Evolutionary conservation across 179 eudicot genomes (phyloP), one percentile per base, ranked within the genome.

Genomic region (Beta macrorhiza): DNA sequence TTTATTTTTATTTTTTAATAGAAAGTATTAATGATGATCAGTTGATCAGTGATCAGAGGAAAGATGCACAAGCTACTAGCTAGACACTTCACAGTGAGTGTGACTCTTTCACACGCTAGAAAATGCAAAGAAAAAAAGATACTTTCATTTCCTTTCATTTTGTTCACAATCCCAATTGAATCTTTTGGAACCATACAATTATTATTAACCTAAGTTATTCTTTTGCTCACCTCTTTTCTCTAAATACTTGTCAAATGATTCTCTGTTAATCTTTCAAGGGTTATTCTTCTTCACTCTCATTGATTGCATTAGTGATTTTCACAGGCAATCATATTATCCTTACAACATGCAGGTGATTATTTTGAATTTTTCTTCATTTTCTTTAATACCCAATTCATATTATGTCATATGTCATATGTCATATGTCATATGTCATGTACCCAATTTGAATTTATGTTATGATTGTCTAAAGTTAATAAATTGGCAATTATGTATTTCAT

Each of bases 121-220:
- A 5, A 58, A 69, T 32, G 16, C 13, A 8, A 53, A 29, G 32
- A 29, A 56, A 42, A 45, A 68, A 78, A 79, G 19, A 79, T 59
- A 63, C 25, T 25, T 25, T 25, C 25, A 25, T 14, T 73, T 67
- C 80, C 80, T 80, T 80, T 81, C 81, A 84, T 57, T 80, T 81
- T 73, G 76, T 58, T 25, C 74, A 52, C 19, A 77, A 81, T 74
- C 75, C 53, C 25, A 58, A 44, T 37, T 68, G 16, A 58, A 75
- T 61, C 81, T 77, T 78, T 78, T 4, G 25, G 20, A 75, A 70
- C 87, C 87, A 79, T 82, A 68, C 77, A 74, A 45, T 75, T 47
- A 67, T 65, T 29, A 29, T 29, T 29, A 29, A 29, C 32, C 32
- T 29, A 29, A 29, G 32, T 29, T 29, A 29, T 29, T 29, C 32